Conservation (phyloP, 2,329 filamentous ascomycete genomes). For the Penicillium sp. region DNA sequence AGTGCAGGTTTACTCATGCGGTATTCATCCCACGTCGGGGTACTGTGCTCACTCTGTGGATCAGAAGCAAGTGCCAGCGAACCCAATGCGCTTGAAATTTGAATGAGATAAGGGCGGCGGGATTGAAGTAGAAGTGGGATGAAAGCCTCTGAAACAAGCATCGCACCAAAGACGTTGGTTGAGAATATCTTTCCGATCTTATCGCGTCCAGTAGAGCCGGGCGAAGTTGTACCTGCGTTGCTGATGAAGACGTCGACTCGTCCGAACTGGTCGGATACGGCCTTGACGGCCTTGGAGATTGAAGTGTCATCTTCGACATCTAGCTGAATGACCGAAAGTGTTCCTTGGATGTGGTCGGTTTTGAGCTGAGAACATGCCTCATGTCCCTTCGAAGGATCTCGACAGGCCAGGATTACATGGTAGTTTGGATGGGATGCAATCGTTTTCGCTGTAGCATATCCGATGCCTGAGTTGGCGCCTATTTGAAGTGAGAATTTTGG, state of each 20-base stretch:
- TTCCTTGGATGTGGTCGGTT: constrained; percentile 22
- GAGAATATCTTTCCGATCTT: constrained; percentile 23
- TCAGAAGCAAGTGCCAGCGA: constrained; percentile 19
- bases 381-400: constrained; percentile 8
- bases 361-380: constrained; percentile 10
- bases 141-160: constrained; percentile 33
- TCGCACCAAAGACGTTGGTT: constrained; percentile 37
- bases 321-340: constrained; percentile 34
- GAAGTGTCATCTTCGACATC: constrained; percentile 35
- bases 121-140: constrained; percentile 34
- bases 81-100: constrained; percentile 36
- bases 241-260: constrained; percentile 16
- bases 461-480: constrained; percentile 24
- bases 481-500: not conserved
- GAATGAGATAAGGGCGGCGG: constrained; percentile 30
- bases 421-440: constrained; percentile 12
- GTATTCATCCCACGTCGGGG: constrained; percentile 13
- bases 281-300: constrained; percentile 21
- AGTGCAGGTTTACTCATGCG: constrained; percentile 23
- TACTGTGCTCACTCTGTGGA: not conserved
- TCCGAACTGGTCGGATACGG: constrained; percentile 14
- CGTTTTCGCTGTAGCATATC: constrained; percentile 18
- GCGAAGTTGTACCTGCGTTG: constrained; percentile 12
- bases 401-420: constrained; percentile 19
- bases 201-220: constrained; percentile 4